Evolutionary conservation across 2,329 filamentous ascomycete genomes (phyloP).

Genomic region (Cytospora mali): DNA sequence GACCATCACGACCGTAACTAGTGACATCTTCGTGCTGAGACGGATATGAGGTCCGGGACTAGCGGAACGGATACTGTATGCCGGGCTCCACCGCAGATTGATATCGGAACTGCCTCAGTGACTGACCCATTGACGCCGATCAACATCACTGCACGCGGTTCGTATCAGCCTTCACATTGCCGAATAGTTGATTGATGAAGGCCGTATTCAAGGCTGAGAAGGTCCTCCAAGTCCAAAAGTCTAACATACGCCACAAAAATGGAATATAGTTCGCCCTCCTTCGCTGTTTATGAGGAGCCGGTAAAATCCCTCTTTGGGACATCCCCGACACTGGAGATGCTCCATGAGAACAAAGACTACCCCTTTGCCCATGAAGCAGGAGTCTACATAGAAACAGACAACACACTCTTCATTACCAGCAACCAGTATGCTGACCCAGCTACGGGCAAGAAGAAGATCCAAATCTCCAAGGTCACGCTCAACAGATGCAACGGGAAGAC

Average conservation of each 20-base stretch:
- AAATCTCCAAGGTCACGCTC: constrained; percentile 36
- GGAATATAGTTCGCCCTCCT: constrained; percentile 3
- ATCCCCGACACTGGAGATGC: constrained; percentile 40
- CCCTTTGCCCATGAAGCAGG: constrained; percentile 54
- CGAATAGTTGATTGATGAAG: too few relatives aligned
- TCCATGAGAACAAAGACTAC: constrained; percentile 43
- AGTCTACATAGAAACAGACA: constrained; percentile 17
- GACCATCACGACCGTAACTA: too few relatives aligned
- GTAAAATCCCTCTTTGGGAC: constrained; percentile 38
- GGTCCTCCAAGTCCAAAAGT: background rate
- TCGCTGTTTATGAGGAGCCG: constrained; percentile 17
- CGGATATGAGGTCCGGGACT: too few relatives aligned
- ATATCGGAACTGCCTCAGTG: too few relatives aligned
- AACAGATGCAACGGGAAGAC: constrained; percentile 16
- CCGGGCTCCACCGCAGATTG: too few relatives aligned
- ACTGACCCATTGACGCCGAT: too few relatives aligned
- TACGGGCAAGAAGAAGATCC: constrained; percentile 34
- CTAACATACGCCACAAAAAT: background rate
- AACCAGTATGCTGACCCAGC: constrained; percentile 35
- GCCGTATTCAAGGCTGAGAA: too few relatives aligned
- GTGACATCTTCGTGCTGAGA: too few relatives aligned
- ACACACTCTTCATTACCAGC: constrained; percentile 38
- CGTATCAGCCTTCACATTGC: too few relatives aligned
- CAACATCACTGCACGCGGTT: too few relatives aligned
- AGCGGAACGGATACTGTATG: too few relatives aligned